A percentile compares a stretch with the other conserved stretches of the same genome.
Conservation (phyloP, 495 filamentous ascomycete genomes). For the Podospora pseudocomata region DNA sequence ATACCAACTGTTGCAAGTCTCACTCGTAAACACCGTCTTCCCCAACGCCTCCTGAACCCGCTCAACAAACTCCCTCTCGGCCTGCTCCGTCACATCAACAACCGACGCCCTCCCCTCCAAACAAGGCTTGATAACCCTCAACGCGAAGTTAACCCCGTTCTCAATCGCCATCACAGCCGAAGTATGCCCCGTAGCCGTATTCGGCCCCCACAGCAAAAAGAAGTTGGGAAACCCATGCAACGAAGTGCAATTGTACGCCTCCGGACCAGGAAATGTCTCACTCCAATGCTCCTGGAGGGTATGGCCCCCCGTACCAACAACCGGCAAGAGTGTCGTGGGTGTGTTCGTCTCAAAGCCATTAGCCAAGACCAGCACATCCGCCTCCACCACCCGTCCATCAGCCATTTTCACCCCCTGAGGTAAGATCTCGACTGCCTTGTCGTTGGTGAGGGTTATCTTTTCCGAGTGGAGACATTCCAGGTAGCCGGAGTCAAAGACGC, state of each 20-base stretch:
- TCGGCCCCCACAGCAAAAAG: constrained; percentile 41
- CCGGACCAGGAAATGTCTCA: constrained; percentile 37
- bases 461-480: constrained; percentile 28
- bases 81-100: constrained; percentile 34
- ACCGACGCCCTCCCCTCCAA: constrained; percentile 32
- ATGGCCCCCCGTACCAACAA: constrained; percentile 31
- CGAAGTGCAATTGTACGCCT: constrained; percentile 37
- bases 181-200: constrained; percentile 43
- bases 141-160: constrained; percentile 35
- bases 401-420: constrained; percentile 33
- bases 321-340: constrained; percentile 33
- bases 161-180: constrained; percentile 40
- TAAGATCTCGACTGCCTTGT: constrained; percentile 35
- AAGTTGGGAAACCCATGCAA: constrained; percentile 46
- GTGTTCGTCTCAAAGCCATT: constrained; percentile 39
- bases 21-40: constrained; percentile 29
- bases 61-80: constrained; percentile 31
- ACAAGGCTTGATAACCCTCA: constrained; percentile 33
- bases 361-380: constrained; percentile 43
- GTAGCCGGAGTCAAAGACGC: constrained; percentile 41
- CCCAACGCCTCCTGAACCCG: constrained; percentile 27
- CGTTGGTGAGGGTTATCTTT: constrained; percentile 35
- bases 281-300: constrained; percentile 28
- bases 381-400: constrained; percentile 26
- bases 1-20: constrained; percentile 44